Evolutionary conservation across 2,329 filamentous ascomycete species (phyloP), one percentile per base, ranked within the genome.

Genomic region (Hypoxylon sp.): DNA sequence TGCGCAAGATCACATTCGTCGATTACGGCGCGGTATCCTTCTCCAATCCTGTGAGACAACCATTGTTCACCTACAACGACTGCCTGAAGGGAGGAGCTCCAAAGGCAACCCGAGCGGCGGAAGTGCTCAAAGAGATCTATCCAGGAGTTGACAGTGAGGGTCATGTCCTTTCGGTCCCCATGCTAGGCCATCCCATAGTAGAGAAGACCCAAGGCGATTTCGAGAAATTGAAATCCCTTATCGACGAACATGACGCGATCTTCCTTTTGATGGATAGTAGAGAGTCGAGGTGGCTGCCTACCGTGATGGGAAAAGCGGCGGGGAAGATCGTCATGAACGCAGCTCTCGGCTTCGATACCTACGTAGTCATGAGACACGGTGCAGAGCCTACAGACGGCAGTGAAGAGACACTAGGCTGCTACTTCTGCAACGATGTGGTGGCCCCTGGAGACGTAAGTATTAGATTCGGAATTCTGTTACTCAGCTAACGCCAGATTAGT

Each of bases 341-440:
- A 6, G 96, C 96, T 1, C 86, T 99, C 2, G 96, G 96, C 0
- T 99, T 99, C 77, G 96, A 99, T 81, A 96, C 94, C 0, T 99
- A 93, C 75, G 94, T 99, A 2, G 94, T 97, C 37, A 98, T 99
- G 96, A 89, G 96, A 63, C 96, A 99, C 79, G 96, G 96, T 1
- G 85, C 93, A 5, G 87, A 89, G 73, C 84, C 85, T 2, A 79
- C 81, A 46, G 82, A 85, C 56, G 84, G 87, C 10, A 85, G 82
- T n/a, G 84, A 89, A 60, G 84, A 89, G 57, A 89, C 93, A 27
- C 85, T 98, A 27, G 96, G 96, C 8, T 99, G 96, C 81, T 99
- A 99, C 79, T 99, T 98, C 81, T 99, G 96, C 82, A 98, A 97
- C 76, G 96, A 99, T 79, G 95, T 99, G 27, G 95, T 98, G 55